Evolutionary conservation across 306 rosid genomes (phyloP), one percentile per base, ranked within the genome.

Genomic region (Delonix regia): DNA sequence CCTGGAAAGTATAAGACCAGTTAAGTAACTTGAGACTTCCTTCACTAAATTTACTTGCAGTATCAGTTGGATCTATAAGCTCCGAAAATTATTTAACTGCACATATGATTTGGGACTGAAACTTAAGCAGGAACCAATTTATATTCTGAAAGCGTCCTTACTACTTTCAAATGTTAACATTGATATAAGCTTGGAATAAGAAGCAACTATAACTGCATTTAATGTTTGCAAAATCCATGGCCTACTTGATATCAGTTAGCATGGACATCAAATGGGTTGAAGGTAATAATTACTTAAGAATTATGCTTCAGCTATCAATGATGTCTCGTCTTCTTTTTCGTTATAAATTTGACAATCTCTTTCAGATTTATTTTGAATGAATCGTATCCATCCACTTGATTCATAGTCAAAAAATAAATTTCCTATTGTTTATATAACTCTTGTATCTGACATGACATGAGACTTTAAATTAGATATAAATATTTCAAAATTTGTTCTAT

Each of bases 1-100:
- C 72, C 85, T 83, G 82, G 52, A 27, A 65, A 64, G 15, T 70
- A 51, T 8, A 39, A 34, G 39, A 56, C 16, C 6, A 14, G 36
- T 42, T 47, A 19, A 28, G 25, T 55, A 18, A 64, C 44, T 51
- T 13, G 13, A 47, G 16, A 52, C 48, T 27, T 21, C 63, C 55
- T 55, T 65, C n/a, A 0, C 4, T 18, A 28, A 2, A 30, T 63
- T 57, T 19, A 16, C 61, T 41, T 2, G 9, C 34, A 36, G 15
- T 18, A 68, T 49, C 9, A 39, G 34, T 42, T 3, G 59, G 21
- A 64, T 52, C 68, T 36, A 6, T 10, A 9, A 55, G 30, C 22
- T 21, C 63, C 24, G 18, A 57, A 12, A 24, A 12, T 25, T 9
- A 57, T 24, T 56, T 9, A 24, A 57, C 64, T 57, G 36, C 5